Percentiles rank a stretch among this genome's conserved stretches.
These are phyloP conservation scores for Flagelloscypha sp. DNA, from an alignment of 768 basidiomycete genomes.

Conservation along the genomic window DNA sequence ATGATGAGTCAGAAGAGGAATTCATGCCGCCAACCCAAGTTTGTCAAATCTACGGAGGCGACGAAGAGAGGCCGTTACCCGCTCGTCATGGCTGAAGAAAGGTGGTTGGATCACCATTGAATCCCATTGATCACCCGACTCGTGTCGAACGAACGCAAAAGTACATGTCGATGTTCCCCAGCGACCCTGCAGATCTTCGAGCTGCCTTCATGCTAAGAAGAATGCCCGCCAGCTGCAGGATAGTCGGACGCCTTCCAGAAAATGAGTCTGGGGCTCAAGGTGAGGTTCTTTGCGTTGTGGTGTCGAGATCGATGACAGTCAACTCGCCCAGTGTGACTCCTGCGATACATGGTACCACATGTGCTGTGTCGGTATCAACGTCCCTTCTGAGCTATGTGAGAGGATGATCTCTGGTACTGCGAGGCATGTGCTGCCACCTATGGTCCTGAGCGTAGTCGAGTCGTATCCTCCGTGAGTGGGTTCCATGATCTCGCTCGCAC, in stretches of 20 bases:
- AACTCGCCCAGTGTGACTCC: slow-evolving; percentile 74
- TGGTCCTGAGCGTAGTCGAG: too few relatives aligned
- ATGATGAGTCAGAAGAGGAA: too few relatives aligned
- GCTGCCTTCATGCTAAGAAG: slow-evolving; percentile 52
- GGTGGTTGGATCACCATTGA: slow-evolving; percentile 44
- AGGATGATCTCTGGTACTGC: slow-evolving; percentile 80
- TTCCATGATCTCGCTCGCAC: too few relatives aligned
- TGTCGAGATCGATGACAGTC: slow-evolving; percentile 61
- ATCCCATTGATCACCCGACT: slow-evolving; percentile 24
- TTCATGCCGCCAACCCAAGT: slow-evolving; percentile 20
- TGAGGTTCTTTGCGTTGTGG: slow-evolving; percentile 60
- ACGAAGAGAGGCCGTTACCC: slow-evolving; percentile 20
- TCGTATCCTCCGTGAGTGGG: too few relatives aligned
- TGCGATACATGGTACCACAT: slow-evolving; percentile 82
- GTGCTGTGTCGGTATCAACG: slow-evolving; percentile 65
- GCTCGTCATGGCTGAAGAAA: slow-evolving; percentile 46
- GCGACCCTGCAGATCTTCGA: slow-evolving; percentile 70
- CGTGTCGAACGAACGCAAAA: slow-evolving; percentile 20
- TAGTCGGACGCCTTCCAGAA: slow-evolving; percentile 28
- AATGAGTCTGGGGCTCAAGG: slow-evolving; percentile 39
- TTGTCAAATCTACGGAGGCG: slow-evolving; percentile 22
- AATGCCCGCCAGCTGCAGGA: too few relatives aligned
- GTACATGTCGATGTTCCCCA: slow-evolving; percentile 40
- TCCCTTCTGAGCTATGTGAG: slow-evolving; percentile 58
- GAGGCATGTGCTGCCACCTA: too few relatives aligned